phyloP scores from a whole-genome alignment of 129 eudicot species.

The Glebionis coronaria region DNA sequence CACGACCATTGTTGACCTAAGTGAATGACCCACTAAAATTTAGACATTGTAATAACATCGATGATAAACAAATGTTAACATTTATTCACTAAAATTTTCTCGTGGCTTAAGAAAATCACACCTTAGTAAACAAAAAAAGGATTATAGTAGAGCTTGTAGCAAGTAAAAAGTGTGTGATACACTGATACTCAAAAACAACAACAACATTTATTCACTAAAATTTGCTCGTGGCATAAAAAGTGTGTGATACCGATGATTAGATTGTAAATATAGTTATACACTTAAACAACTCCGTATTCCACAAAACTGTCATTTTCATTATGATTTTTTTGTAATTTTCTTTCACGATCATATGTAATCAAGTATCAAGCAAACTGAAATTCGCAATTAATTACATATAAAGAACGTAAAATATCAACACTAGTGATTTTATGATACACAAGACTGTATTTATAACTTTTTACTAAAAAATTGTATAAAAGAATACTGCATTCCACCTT shows the following conservation, averaged over 20 bases:
- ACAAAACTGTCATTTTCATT: background rate
- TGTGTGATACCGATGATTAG: constrained; percentile 2
- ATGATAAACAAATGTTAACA: too few species aligned
- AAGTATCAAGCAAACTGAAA: background rate
- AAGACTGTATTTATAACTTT: background rate
- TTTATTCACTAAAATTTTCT: too few species aligned
- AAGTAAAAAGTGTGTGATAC: constrained; percentile 2
- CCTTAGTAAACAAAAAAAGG: background rate
- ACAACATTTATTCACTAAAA: too few species aligned
- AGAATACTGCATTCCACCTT: background rate
- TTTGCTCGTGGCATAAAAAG: too few species aligned
- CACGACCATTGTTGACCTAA: too few species aligned
- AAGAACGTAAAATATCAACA: background rate
- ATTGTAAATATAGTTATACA: constrained; percentile 11
- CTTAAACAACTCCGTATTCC: background rate
- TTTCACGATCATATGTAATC: background rate
- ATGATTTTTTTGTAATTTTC: background rate
- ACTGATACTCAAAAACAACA: too few species aligned
- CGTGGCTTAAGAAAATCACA: constrained; percentile 43
- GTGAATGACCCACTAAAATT: too few species aligned
- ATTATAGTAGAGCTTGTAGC: background rate
- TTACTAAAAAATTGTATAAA: background rate
- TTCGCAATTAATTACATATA: background rate
- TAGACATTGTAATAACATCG: too few species aligned
- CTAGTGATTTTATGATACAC: background rate